A percentile compares a stretch with the other conserved stretches of the same genome.
Conservation (phyloP, 2,329 filamentous ascomycete species). For the Capronia epimyces region DNA sequence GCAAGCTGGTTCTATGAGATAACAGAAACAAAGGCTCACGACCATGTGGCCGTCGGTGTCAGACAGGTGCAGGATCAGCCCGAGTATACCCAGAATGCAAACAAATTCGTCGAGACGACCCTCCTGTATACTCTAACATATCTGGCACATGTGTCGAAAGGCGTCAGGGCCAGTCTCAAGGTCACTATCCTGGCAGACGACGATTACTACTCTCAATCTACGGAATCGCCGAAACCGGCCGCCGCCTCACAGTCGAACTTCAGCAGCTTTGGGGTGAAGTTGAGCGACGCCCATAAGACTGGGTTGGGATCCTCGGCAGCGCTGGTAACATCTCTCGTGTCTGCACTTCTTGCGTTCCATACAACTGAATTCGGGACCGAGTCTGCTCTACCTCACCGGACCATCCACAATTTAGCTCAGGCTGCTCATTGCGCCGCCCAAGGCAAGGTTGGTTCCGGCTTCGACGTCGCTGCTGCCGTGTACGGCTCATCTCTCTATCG, state of each 20-base stretch:
- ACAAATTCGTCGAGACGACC: constrained; percentile 89
- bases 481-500: constrained; percentile 88
- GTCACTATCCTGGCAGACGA: constrained; percentile 91
- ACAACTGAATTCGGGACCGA: constrained; percentile 11
- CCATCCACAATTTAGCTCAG: constrained; percentile 85
- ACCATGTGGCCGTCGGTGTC: constrained; percentile 70
- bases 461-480: constrained; percentile 88
- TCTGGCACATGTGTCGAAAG: constrained; percentile 49
- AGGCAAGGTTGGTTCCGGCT: constrained; percentile 92
- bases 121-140: constrained; percentile 84
- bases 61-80: constrained; percentile 46
- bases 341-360: constrained; percentile 62
- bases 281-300: constrained; percentile 83
- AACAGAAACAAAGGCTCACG: constrained; percentile 61
- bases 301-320: constrained; percentile 92
- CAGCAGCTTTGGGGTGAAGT: constrained; percentile 67
- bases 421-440: constrained; percentile 91
- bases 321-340: constrained; percentile 80
- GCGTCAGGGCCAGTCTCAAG: constrained; percentile 60
- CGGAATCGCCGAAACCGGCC: constrained; percentile 29
- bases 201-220: constrained; percentile 84
- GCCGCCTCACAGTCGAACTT: constrained; percentile 49
- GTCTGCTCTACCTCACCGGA: constrained; percentile 17
- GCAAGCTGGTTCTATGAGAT: constrained; percentile 87
- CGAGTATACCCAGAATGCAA: constrained; percentile 40